Base-by-base conservation (phyloP, 1,284 basidiomycete genomes). In the Mycena citricolor region DNA sequence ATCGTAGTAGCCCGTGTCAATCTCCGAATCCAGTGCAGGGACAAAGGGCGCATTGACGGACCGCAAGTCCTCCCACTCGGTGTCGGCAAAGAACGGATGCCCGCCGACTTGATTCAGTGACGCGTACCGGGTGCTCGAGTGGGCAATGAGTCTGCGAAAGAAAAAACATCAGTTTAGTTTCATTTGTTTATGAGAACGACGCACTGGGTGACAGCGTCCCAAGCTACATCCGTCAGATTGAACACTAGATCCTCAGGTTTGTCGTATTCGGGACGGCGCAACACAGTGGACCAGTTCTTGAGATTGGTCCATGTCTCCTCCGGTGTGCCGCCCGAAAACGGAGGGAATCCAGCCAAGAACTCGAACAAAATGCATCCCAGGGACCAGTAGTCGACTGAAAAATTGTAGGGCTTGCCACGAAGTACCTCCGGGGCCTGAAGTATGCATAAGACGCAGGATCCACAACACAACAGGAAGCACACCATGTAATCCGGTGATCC, bases 241-340 rank as follows among this genome's bases (percentile, higher is more conserved):
- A 99, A 99, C 57, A 99, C 93, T 40, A 95, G 73, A 66, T 99
- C 97, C 63, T 99, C 94, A 3, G 90, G 88, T 54, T 90, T 87
- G 62, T 97, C 94, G 60, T 99, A 99, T 55, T 97, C 89, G 1
- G 97, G 97, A 51, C 97, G 69, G 16, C 88, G 76, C 4, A 99
- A 76, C 3, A 94, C 91, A 56, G 89, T 89, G 19, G 85, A 81
- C 97, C 97, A 99, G 65, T 97, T 98, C 70, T 98, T 98, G 56
- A 99, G 71, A 66, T 99, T 99, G 16, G 93, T 93, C 94, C 97
- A 99, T 0, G 97, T 99, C 68, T 99, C 97, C 59, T 99, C 95
- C 0, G 94, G 89, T 0, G 88, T 93, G 32, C 87, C 83, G 11
- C 97, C 97, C 40, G 90, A 95, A 72, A 99, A 99, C 0, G 97